Conservation (phyloP, 2,329 filamentous ascomycete genomes). For the Colletotrichum paranaense region DNA sequence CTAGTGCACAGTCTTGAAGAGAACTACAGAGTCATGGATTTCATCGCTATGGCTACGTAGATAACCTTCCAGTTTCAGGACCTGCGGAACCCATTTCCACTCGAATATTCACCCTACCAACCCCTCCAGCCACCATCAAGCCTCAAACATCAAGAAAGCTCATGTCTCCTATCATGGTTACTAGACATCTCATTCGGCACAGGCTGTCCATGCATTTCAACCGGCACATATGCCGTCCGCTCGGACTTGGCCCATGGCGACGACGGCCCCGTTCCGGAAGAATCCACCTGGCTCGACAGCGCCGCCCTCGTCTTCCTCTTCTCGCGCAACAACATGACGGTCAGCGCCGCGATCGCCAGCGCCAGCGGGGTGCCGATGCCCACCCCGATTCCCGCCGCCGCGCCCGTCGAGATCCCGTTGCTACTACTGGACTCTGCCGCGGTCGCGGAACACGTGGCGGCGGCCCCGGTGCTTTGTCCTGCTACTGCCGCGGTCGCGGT, state of each 20-base stretch:
- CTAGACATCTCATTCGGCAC: conserved; percentile 8
- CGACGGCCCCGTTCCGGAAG: neutral
- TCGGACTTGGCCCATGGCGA: conserved; percentile 8
- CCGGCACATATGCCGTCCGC: neutral
- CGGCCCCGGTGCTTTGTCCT: neutral
- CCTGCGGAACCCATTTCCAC: neutral
- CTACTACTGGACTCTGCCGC: neutral
- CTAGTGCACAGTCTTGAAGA: too few species aligned
- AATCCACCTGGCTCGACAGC: neutral
- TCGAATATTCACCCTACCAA: neutral
- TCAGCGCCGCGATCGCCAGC: conserved; percentile 11
- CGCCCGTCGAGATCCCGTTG: conserved; percentile 21
- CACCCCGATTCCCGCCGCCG: conserved; percentile 23
- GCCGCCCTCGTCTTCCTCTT: conserved; percentile 20
- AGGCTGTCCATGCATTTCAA: neutral
- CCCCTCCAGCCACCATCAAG: too few species aligned
- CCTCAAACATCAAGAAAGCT: neutral
- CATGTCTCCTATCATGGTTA: conserved; percentile 5
- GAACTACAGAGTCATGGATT: neutral
- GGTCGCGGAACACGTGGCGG: neutral
- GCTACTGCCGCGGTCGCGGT: neutral
- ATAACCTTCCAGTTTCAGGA: neutral
- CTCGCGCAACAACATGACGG: conserved; percentile 28
- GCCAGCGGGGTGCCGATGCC: conserved; percentile 27
- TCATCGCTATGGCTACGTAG: neutral